Conservation (phyloP, 2,329 filamentous ascomycete species). For the Akanthomyces lecanii region DNA sequence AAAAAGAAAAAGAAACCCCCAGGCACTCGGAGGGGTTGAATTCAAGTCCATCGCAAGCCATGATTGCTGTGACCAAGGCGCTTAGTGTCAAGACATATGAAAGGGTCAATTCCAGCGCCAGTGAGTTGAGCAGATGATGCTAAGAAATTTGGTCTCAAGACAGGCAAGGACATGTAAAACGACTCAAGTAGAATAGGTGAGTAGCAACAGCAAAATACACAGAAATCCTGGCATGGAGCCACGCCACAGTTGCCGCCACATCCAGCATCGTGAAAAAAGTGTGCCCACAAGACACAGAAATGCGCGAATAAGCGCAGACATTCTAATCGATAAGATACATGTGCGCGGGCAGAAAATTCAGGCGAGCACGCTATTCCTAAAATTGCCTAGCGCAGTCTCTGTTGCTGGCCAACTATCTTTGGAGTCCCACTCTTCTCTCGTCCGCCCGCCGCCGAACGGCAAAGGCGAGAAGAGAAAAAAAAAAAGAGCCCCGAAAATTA, state of each 20-base stretch:
- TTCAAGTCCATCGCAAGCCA: too few relatives aligned
- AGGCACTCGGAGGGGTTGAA: too few relatives aligned
- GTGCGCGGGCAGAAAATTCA: constrained; percentile 24
- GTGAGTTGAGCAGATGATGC: too few relatives aligned
- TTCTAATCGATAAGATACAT: constrained; percentile 15
- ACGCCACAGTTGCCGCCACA: neutral
- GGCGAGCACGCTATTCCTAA: constrained; percentile 23
- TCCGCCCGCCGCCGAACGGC: neutral
- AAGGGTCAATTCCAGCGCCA: too few relatives aligned
- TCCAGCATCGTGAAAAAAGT: neutral
- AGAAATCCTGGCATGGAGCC: too few relatives aligned
- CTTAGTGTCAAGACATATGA: too few relatives aligned
- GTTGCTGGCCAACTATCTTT: constrained; percentile 7
- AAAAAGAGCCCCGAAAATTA: constrained; percentile 33
- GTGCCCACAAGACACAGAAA: neutral
- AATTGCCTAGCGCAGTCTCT: constrained; percentile 20
- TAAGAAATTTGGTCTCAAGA: too few relatives aligned
- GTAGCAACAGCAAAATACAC: too few relatives aligned
- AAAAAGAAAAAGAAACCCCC: too few relatives aligned
- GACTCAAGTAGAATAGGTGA: too few relatives aligned
- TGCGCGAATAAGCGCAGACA: constrained; percentile 1
- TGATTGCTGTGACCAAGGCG: neutral
- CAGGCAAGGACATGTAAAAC: too few relatives aligned
- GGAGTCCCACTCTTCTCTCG: neutral
- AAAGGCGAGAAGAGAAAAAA: constrained; percentile 23